A percentile compares a stretch with the other conserved stretches of the same genome.
Evolutionary conservation across 345 rosid species (phyloP).

Genomic region (Camelina sativa): DNA sequence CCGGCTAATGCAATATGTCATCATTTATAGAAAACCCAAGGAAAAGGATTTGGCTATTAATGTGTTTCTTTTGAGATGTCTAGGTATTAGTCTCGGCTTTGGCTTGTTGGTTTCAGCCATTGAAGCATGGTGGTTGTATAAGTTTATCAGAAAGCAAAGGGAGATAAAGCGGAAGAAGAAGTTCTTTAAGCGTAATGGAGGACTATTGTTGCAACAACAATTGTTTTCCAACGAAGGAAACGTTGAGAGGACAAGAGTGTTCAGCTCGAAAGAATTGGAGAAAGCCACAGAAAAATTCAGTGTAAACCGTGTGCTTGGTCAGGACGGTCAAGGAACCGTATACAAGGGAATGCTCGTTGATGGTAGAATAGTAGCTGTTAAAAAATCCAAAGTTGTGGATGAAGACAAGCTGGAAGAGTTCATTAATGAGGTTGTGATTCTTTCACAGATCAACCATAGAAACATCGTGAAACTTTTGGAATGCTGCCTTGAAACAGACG

Average conservation of each 20-base stretch:
- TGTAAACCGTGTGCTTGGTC: conserved; percentile 46
- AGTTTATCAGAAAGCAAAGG: conserved; percentile 29
- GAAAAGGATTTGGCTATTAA: background rate
- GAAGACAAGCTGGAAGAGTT: conserved; percentile 52
- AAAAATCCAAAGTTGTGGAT: conserved; percentile 50
- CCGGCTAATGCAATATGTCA: background rate
- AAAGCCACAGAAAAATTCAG: conserved; percentile 46
- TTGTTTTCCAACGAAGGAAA: conserved; percentile 12
- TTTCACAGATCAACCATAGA: conserved; percentile 54
- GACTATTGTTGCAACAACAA: conserved; percentile 47
- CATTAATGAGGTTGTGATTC: conserved; percentile 53
- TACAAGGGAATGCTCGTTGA: conserved; percentile 50
- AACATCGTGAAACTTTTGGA: conserved; percentile 53
- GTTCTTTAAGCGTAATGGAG: conserved; percentile 39
- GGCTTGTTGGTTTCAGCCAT: conserved; percentile 33
- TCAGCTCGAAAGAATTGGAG: conserved; percentile 44
- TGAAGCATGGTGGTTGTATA: conserved; percentile 38
- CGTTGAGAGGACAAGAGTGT: conserved; percentile 41
- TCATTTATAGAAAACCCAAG: background rate
- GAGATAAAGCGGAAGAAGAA: conserved; percentile 13
- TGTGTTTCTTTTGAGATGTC: background rate
- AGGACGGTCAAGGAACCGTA: conserved; percentile 53
- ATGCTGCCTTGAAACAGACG: conserved; percentile 54
- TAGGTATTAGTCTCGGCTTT: conserved; percentile 31
- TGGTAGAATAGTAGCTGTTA: conserved; percentile 46